A percentile compares a stretch with the other conserved stretches of the same genome.
Conservation (phyloP, 805 yeast species). For the Scheffersomyces lignosus region DNA sequence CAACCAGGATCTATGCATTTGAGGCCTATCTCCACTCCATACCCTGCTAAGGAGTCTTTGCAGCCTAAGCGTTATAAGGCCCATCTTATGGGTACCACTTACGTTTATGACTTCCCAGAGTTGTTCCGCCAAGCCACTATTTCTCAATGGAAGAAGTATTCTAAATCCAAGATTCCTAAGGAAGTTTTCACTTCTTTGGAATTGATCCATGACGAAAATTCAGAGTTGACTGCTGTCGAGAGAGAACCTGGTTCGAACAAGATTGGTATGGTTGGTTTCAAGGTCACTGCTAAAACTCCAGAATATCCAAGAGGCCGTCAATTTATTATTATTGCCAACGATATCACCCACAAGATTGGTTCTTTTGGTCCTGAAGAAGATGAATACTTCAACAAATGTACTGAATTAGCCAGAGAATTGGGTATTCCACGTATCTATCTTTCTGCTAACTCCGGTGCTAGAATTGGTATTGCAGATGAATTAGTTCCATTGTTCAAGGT, state of each 20-base stretch:
- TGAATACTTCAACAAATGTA: constrained; percentile 84
- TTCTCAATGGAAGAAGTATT: constrained; percentile 77
- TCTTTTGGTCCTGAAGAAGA: constrained; percentile 98
- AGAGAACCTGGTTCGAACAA: constrained; percentile 96
- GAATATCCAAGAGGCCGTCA: constrained; percentile 97
- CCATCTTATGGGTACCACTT: constrained; percentile 96
- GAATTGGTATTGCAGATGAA: constrained; percentile 98
- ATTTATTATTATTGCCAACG: constrained; percentile 91
- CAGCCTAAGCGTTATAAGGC: constrained; percentile 99
- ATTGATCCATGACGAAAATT: constrained; percentile 79
- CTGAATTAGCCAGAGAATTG: constrained; percentile 83
- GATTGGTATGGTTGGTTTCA: constrained; percentile 98
- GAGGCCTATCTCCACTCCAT: constrained; percentile 93
- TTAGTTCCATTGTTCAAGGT: constrained; percentile 85
- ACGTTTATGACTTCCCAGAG: constrained; percentile 98
- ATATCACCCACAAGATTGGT: constrained; percentile 96
- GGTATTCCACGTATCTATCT: constrained; percentile 96
- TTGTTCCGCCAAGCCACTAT: constrained; percentile 89
- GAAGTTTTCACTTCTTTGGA: constrained; percentile 79
- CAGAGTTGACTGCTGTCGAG: constrained; percentile 78
- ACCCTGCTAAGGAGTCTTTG: constrained; percentile 95
- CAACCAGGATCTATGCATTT: constrained; percentile 96
- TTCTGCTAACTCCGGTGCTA: constrained; percentile 98
- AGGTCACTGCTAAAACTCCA: constrained; percentile 87
- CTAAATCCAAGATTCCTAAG: constrained; percentile 63